Base-by-base conservation (phyloP, 2,329 filamentous ascomycete genomes). In the Fusarium luffae region DNA sequence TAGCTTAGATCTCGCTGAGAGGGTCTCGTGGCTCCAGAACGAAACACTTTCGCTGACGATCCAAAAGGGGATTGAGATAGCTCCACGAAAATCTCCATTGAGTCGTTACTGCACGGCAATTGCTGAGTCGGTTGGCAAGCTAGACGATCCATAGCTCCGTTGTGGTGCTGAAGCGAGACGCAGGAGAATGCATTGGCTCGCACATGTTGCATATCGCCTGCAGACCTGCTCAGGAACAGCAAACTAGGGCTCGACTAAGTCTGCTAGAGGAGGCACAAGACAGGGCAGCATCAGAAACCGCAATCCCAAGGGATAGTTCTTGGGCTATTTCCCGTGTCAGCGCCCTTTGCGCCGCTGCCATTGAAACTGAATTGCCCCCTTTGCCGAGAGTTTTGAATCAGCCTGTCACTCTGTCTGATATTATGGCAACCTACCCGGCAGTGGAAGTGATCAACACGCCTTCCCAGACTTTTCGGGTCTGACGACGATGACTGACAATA, bases 131-230 rank as follows among this genome's bases (percentile, higher is more conserved):
- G 57, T 51, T 32, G 43, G 28, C 27, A 16, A 34, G 19, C 27
- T 34, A 50, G 47, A 16, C 54, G 58, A 54, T 43, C 49, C 27
- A 44, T 59, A 57, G 50, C 65, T 64, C 71, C 65, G 44, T 61
- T 57, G 46, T 40, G 28, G 54, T 63, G 58, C 70, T 71, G 71
- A 75, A 75, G 73, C 73, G 70, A 72, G 73, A 75, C 59, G 73
- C 71, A 75, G 73, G 73, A 75, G 73, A 70, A 60, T 40, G 59
- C 57, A 72, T 59, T 66, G 61, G 61, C 51, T 54, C 54, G 50
- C 23, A 44, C 59, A 69, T 71, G 44, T 71, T 70, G 70, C 67
- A 72, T 66, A 51, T 59, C 52, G 30, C 59, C 68, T 65, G 63
- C 66, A 63, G 60, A 54, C 59, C 72, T 73, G 50, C 52, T 63